phyloP scores from a whole-genome alignment of 75 land plant genomes.

The Pseudotsuga menziesii region DNA sequence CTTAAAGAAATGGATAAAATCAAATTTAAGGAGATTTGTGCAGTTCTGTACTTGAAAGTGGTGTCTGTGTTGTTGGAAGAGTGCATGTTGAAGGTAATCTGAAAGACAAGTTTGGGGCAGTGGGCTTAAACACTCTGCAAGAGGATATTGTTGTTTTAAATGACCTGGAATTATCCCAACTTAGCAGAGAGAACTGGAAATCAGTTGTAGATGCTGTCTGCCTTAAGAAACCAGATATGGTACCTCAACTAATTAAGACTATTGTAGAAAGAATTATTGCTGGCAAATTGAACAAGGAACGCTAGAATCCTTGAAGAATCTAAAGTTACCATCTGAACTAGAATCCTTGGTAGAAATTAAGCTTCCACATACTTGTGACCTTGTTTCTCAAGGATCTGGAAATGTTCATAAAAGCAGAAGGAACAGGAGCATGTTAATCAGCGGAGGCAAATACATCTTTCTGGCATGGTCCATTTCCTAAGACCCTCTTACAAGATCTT shows the following conservation, averaged over 20 bases:
- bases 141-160: slow-evolving; percentile 4
- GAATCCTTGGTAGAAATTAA: neutral
- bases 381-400: slow-evolving; percentile 7
- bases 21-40: slow-evolving; percentile 28
- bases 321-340: neutral
- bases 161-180: neutral
- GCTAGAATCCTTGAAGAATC: neutral
- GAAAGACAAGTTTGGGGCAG: neutral
- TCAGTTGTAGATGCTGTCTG: slow-evolving; percentile 35
- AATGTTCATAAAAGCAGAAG: neutral
- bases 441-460: neutral
- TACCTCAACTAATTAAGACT: slow-evolving; percentile 33
- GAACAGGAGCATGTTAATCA: neutral
- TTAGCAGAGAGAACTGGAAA: slow-evolving; percentile 41
- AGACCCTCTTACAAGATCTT: slow-evolving; percentile 26
- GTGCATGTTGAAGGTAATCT: slow-evolving; percentile 21
- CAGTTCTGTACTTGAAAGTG: slow-evolving; percentile 44
- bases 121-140: neutral
- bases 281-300: slow-evolving; percentile 10
- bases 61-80: slow-evolving; percentile 45
- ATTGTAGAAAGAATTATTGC: slow-evolving; percentile 36
- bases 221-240: slow-evolving; percentile 45
- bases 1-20: slow-evolving; percentile 30
- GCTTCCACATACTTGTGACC: neutral
- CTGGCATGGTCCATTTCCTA: slow-evolving; percentile 4